A percentile compares a stretch with the other conserved stretches of the same genome.
Conservation (phyloP, 2,329 filamentous ascomycete genomes). For the Nannizzia gypsea region DNA sequence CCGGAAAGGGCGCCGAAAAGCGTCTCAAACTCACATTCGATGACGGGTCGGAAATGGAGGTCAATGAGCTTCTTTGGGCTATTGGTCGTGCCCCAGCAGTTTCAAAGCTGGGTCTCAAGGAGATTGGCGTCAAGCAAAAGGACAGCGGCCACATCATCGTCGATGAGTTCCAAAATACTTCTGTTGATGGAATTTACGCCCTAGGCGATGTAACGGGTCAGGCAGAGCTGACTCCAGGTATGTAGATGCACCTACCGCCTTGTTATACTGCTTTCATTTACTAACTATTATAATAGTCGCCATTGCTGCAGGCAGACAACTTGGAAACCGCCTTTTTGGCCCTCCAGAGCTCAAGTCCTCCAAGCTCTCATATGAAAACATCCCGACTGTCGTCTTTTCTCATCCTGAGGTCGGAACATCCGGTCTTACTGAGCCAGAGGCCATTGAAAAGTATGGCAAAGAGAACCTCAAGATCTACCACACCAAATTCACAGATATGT, state of each 20-base stretch:
- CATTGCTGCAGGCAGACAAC: conserved; percentile 41
- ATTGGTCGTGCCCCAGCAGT: conserved; percentile 38
- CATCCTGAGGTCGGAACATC: conserved; percentile 41
- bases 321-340: conserved; percentile 41
- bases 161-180: conserved; percentile 42
- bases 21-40: conserved; percentile 34
- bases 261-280: neutral
- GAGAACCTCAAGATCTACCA: conserved; percentile 41
- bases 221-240: conserved; percentile 40
- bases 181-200: conserved; percentile 37
- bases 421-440: conserved; percentile 40
- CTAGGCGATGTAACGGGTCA: conserved; percentile 42
- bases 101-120: conserved; percentile 31
- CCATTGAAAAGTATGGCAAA: conserved; percentile 36
- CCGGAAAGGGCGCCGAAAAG: conserved; percentile 38
- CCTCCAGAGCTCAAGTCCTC: conserved; percentile 33
- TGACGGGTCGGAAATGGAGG: conserved; percentile 34
- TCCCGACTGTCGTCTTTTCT: conserved; percentile 43
- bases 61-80: conserved; percentile 42
- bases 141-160: conserved; percentile 33
- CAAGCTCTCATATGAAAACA: conserved; percentile 39
- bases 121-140: conserved; percentile 32
- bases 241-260: conserved; percentile 6
- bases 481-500: conserved; percentile 40
- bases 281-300: conserved; percentile 28